Evolutionary conservation across 2,329 filamentous ascomycete genomes (phyloP).

Genomic region (Lasiodiplodia gonubiensis): DNA sequence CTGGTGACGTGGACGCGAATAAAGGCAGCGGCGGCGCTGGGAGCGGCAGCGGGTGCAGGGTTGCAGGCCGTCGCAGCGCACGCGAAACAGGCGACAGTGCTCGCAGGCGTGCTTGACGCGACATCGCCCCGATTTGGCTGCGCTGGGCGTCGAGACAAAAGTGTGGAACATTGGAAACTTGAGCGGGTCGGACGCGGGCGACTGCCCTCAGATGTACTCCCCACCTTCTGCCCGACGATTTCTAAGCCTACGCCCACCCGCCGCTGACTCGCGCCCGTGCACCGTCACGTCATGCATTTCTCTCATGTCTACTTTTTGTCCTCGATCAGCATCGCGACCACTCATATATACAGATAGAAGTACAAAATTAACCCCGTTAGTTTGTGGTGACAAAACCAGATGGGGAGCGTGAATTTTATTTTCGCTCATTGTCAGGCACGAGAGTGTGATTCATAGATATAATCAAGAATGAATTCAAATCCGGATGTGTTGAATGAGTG

Average conservation of each 20-base stretch:
- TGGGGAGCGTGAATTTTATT: no score
- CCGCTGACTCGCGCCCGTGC: no score
- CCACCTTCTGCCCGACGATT: not conserved
- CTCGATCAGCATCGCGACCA: no score
- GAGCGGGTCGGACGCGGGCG: not conserved
- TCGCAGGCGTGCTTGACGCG: not conserved
- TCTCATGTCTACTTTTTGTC: no score
- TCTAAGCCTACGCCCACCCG: not conserved
- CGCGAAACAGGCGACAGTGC: not conserved
- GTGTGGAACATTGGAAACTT: not conserved
- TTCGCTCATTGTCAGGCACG: no score
- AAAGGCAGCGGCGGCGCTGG: not conserved
- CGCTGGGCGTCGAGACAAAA: not conserved
- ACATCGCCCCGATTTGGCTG: not conserved
- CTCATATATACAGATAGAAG: no score
- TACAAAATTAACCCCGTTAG: no score
- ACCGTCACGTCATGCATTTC: no score
- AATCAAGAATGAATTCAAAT: no score
- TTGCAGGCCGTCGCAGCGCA: not conserved
- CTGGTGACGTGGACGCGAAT: not conserved
- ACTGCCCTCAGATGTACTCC: not conserved
- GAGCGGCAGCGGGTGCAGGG: conserved; percentile 1
- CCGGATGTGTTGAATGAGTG: no score
- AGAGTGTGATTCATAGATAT: no score
- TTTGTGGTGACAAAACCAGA: no score